Percentiles rank a stretch among this genome's conserved stretches.
These are phyloP conservation scores for Heliosperma pusillum DNA, from an alignment of 148 eudicot genomes.

Conservation along the genomic window DNA sequence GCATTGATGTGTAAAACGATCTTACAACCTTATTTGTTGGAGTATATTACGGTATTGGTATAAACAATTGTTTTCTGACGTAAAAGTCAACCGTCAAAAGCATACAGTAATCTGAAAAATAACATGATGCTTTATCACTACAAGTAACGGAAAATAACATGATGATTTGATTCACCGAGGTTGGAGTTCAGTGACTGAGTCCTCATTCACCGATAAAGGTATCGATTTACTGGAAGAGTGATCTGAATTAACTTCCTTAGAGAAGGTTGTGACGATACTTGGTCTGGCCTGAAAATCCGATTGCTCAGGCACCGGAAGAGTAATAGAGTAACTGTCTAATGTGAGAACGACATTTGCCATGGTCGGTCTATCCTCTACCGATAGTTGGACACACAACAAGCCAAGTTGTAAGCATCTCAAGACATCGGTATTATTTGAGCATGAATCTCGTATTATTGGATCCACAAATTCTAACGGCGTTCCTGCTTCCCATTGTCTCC, in stretches of 20 bases:
- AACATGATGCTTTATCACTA: too few relatives aligned
- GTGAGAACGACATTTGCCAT: constrained; percentile 37
- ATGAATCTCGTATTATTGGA: constrained; percentile 24
- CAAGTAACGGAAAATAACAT: too few relatives aligned
- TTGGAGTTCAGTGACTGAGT: constrained; percentile 20
- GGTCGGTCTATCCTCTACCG: constrained; percentile 36
- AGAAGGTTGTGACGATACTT: not conserved
- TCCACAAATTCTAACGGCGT: constrained; percentile 26
- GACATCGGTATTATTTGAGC: constrained; percentile 20
- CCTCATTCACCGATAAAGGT: constrained; percentile 21
- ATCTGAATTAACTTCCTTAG: not conserved
- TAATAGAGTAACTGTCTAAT: constrained; percentile 30
- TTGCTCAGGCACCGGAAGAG: constrained; percentile 28
- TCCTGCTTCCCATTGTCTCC: constrained; percentile 22
- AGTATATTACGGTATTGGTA: too few relatives aligned
- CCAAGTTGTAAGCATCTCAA: constrained; percentile 46
- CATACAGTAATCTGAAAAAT: too few relatives aligned
- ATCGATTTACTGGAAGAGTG: constrained; percentile 11
- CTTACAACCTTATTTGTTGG: too few relatives aligned
- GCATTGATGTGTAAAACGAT: too few relatives aligned
- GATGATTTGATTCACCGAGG: not conserved
- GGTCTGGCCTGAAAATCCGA: constrained; percentile 21
- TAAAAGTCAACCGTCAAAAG: too few relatives aligned
- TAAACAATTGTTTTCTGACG: too few relatives aligned
- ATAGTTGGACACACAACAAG: constrained; percentile 48